A percentile compares a stretch with the other conserved stretches of the same genome.
Conservation (phyloP, 1,284 basidiomycete genomes). For the Fomitopsis pinicola region DNA sequence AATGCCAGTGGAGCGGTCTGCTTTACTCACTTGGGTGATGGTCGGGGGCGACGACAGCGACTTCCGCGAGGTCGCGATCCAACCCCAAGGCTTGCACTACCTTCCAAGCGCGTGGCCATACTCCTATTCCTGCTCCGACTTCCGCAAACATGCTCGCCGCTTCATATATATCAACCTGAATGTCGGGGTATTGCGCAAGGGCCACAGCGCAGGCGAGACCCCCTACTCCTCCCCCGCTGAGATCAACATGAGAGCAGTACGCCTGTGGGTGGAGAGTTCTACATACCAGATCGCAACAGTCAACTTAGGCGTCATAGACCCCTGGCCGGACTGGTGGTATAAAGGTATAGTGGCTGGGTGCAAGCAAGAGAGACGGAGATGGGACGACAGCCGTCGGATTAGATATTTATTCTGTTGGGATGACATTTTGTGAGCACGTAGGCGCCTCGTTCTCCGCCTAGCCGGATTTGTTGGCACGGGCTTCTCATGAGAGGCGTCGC, state of each 20-base stretch:
- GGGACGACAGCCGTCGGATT: background rate
- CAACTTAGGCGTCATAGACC: background rate
- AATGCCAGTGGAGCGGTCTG: background rate
- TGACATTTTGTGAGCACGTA: background rate
- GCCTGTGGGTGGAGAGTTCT: background rate
- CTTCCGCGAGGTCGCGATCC: conserved; percentile 21
- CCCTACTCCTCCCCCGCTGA: conserved; percentile 35
- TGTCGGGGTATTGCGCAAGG: conserved; percentile 27
- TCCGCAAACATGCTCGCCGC: conserved; percentile 28
- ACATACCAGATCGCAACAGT: conserved; percentile 7
- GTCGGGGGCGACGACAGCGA: conserved; percentile 20
- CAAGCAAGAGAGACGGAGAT: background rate
- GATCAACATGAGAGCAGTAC: background rate
- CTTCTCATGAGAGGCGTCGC: background rate
- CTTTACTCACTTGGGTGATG: conserved; percentile 17
- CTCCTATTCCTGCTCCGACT: conserved; percentile 30
- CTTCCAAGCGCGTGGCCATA: conserved; percentile 29
- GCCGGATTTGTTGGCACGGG: background rate
- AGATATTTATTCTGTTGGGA: background rate
- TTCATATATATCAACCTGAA: conserved; percentile 36
- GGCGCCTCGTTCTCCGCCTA: background rate
- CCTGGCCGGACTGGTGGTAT: background rate
- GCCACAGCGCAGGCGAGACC: conserved; percentile 35
- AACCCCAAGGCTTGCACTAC: conserved; percentile 27
- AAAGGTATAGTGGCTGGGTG: background rate